Evolutionary conservation across 23 red algal genomes (phyloP), one percentile per base, ranked within the genome.

Genomic region (Gracilaria vermiculophylla): DNA sequence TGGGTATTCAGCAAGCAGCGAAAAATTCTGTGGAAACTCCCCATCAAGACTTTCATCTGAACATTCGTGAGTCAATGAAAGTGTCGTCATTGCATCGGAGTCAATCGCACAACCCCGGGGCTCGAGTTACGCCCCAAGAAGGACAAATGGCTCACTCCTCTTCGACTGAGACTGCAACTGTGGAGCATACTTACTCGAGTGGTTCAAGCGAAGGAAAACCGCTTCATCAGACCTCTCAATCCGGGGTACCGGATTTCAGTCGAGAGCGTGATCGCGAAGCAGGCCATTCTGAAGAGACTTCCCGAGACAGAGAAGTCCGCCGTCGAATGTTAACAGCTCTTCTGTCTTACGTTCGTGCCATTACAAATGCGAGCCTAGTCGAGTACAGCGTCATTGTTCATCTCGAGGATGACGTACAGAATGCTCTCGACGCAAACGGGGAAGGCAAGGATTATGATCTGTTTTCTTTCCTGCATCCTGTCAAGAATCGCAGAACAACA

Each of bases 391-490:
- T 81, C 27, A 37, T 91, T 31, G 40, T 54, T 56, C 55, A 69
- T 13, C 90, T 93, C n/a, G 70, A 81, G 21, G 78, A 93, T 35
- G 90, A 93, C 48, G 40, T 93, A 21, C 72, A 82, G 39, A 17
- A 61, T 53, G 90, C 90, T 53, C 74, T 93, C 29, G 90, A 93
- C n/a, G 90, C 90, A 67, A 93, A 93, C 20, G 90, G 51, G 25
- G 90, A 83, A 71, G 77, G 80, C 35, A 65, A 40, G 16, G 58
- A 77, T 10, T 82, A 93, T 62, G 78, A 84, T 23, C 31, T 93
- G 79, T 93, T 84, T 19, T 31, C 60, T n/a, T 93, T 93, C 53
- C 31, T 93, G 19, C 41, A 71, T 72, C 40, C 55, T 11, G 47
- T n/a, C 4, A 21, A 33, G 19, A 78, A 20, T 37, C 34, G 79